Conservation (phyloP, 192 early-diverging fungal species). For the Funneliformis geosporum region DNA sequence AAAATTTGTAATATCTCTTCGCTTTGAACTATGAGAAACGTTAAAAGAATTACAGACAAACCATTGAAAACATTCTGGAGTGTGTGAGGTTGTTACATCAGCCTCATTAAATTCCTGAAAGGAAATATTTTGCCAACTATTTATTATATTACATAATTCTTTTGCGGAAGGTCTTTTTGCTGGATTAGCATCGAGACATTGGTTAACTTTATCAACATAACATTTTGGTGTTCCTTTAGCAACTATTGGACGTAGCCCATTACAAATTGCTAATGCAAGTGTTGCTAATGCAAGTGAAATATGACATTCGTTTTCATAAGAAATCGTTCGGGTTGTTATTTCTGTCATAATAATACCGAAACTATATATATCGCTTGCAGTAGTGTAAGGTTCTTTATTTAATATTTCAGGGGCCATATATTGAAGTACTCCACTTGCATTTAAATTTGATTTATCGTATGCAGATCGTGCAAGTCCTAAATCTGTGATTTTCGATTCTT, state of each 20-base stretch:
- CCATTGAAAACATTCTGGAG: too few species aligned
- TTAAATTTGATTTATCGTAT: too few species aligned
- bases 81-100: too few species aligned
- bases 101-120: too few species aligned
- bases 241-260: conserved; percentile 10
- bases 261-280: neutral
- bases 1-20: too few species aligned
- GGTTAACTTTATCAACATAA: neutral
- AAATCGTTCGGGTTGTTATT: conserved; percentile 36
- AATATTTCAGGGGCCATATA: conserved; percentile 46
- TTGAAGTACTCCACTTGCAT: conserved; percentile 39
- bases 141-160: neutral
- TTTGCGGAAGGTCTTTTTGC: conserved; percentile 8
- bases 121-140: neutral
- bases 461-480: too few species aligned
- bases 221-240: conserved; percentile 1
- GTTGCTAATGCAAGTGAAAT: neutral
- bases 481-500: neutral
- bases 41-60: too few species aligned
- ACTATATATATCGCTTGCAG: conserved; percentile 44
- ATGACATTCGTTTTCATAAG: conserved; percentile 26
- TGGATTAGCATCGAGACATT: neutral
- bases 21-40: too few species aligned
- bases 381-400: conserved; percentile 34
- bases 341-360: conserved; percentile 48